Conservation (phyloP, 2,329 filamentous ascomycete genomes). For the Cladosporium sp. region DNA sequence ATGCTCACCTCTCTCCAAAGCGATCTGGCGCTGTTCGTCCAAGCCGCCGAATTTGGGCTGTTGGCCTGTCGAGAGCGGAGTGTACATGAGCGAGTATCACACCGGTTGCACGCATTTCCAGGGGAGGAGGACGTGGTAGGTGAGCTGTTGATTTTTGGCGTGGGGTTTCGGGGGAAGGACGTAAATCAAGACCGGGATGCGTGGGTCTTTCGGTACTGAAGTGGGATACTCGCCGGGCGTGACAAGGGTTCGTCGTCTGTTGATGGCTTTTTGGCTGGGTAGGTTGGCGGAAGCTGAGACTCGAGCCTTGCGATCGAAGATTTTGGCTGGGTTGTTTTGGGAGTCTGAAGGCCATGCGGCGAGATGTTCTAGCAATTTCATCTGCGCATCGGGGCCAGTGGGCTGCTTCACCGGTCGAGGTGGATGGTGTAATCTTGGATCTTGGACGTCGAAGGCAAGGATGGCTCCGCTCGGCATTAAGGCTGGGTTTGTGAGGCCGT, state of each 20-base stretch:
- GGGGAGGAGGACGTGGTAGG: conserved; percentile 80
- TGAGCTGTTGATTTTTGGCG: conserved; percentile 55
- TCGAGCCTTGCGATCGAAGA: conserved; percentile 68
- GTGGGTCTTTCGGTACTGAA: conserved; percentile 59
- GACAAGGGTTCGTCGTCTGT: conserved; percentile 65
- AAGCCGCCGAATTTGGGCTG: conserved; percentile 81
- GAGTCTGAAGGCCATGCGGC: conserved; percentile 65
- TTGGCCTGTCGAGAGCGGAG: conserved; percentile 71
- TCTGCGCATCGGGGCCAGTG: conserved; percentile 23
- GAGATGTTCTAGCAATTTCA: conserved; percentile 55
- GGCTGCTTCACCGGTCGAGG: conserved; percentile 49
- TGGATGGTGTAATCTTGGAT: conserved; percentile 78
- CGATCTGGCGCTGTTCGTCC: conserved; percentile 71
- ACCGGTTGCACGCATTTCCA: conserved; percentile 85
- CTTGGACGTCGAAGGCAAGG: conserved; percentile 68
- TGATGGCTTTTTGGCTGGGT: conserved; percentile 73
- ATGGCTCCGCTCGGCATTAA: conserved; percentile 66
- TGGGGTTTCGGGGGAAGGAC: conserved; percentile 31
- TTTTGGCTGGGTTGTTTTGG: conserved; percentile 30
- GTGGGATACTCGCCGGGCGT: conserved; percentile 60
- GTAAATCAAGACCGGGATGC: conserved; percentile 72
- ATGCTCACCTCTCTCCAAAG: conserved; percentile 71
- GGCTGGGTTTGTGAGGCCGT: conserved; percentile 62
- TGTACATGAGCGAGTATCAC: conserved; percentile 84
- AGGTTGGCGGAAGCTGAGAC: conserved; percentile 62